Evolutionary conservation across 257 asterid genomes (phyloP).

Genomic region (Solanum pennellii): DNA sequence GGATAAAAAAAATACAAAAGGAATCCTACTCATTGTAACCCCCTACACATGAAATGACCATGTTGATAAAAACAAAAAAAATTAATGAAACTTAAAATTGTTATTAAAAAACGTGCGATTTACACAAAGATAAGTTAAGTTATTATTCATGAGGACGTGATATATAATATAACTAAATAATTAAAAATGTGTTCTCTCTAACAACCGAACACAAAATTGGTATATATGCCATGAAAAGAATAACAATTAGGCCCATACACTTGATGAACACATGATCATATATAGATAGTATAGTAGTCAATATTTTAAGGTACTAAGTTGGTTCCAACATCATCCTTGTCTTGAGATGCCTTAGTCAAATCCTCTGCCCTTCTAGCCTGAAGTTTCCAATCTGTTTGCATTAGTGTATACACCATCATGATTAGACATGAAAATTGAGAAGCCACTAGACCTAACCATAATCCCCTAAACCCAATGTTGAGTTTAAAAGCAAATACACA

Average conservation of each 20-base stretch:
- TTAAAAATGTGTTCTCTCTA: not conserved
- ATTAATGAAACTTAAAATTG: not conserved
- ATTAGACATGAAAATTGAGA: constrained; percentile 44
- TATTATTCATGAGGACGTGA: not conserved
- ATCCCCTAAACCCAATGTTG: constrained; percentile 50
- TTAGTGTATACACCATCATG: constrained; percentile 47
- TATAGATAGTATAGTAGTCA: not conserved
- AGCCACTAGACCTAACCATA: constrained; percentile 74
- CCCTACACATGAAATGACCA: not conserved
- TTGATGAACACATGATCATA: too few species aligned
- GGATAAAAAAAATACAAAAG: not conserved
- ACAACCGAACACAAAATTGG: not conserved
- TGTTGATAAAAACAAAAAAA: not conserved
- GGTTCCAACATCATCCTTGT: constrained; percentile 36
- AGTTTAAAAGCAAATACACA: constrained; percentile 43
- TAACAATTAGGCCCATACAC: not conserved
- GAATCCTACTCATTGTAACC: not conserved
- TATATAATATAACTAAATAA: not conserved
- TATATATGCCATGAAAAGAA: not conserved
- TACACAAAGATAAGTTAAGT: not conserved
- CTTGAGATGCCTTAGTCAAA: constrained; percentile 26
- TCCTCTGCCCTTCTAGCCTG: constrained; percentile 68
- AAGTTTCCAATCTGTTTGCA: constrained; percentile 59
- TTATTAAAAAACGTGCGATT: not conserved
- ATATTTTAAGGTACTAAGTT: constrained; percentile 32